phyloP scores from a whole-genome alignment of 2,329 filamentous ascomycete species.

The Alternaria alternata region DNA sequence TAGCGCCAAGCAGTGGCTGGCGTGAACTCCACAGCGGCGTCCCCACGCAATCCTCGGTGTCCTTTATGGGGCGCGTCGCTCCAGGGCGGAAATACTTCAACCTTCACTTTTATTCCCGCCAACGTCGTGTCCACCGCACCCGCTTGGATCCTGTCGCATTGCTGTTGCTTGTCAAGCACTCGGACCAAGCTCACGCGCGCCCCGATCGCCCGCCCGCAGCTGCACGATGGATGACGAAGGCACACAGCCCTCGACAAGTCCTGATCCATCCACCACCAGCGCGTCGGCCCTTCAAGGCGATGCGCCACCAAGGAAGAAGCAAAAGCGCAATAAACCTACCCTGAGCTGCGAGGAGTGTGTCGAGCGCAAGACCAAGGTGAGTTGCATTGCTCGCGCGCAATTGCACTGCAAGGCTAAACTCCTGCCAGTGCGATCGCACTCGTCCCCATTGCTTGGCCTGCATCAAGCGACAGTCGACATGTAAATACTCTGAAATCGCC shows the following conservation, averaged over 20 bases:
- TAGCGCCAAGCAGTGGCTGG: constrained; percentile 29
- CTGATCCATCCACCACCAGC: constrained; percentile 24
- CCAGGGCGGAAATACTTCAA: constrained; percentile 28
- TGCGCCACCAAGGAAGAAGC: constrained; percentile 69
- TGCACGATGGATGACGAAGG: constrained; percentile 20
- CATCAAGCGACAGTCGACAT: constrained; percentile 78
- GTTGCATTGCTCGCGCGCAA: constrained; percentile 27
- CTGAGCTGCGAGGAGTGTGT: constrained; percentile 82
- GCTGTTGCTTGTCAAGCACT: background rate
- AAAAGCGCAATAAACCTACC: constrained; percentile 85
- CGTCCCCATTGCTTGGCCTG: constrained; percentile 66
- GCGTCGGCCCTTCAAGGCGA: constrained; percentile 18
- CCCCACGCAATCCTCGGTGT: constrained; percentile 17
- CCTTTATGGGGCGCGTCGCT: constrained; percentile 19
- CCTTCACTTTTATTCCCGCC: constrained; percentile 38
- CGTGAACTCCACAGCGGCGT: constrained; percentile 16
- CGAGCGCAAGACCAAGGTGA: constrained; percentile 80
- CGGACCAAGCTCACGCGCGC: background rate
- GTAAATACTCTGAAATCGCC: constrained; percentile 77
- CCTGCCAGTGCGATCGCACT: constrained; percentile 73
- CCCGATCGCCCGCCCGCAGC: background rate
- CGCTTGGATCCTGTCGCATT: constrained; percentile 14
- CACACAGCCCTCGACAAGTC: constrained; percentile 30
- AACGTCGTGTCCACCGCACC: constrained; percentile 28
- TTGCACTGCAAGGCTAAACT: constrained; percentile 18